Evolutionary conservation across 2,329 filamentous ascomycete genomes (phyloP), one percentile per base, ranked within the genome.

Genomic region (Gliomastix tumulicola): DNA sequence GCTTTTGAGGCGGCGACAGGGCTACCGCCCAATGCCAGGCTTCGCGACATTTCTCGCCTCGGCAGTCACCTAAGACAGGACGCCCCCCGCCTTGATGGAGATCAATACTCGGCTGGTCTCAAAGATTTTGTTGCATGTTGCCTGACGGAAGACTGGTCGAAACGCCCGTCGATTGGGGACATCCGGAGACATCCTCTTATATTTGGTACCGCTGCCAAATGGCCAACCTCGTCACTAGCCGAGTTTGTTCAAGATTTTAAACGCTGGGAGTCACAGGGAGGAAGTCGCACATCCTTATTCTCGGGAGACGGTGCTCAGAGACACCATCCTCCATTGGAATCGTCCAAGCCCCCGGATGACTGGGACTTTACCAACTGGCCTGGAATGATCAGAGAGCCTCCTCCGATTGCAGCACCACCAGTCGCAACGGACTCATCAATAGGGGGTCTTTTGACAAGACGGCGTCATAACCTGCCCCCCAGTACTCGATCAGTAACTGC

Each of bases 1-100:
- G 69, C 88, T 3, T 88, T 78, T 49, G 86, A 92, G 57, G 84
- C 90, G 56, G 84, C 86, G 1, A 86, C 82, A 5, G 86, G 86
- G 2, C 64, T 81, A 15, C 84, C 85, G 4, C 86, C 86, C 0
- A 83, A 84, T 30, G 65, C 66, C 30, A 68, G 76, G 33, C 74
- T 66, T 42, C 59, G 61, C 44, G 54, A 62, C 41, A 52, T 60
- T 35, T 62, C 68, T 8, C 66, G 72, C 46, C 68, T 75, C 30
- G 74, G 74, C 20, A 70, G 63, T 34, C 71, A 77, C 45, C 60
- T 83, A 27, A 75, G 77, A 48, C 66, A 73, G 21, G 70, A 79
- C 37, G 69, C 75, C 6, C 85, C 86, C 10, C 71, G 80, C 3
- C 71, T 92, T 0, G 78, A 87, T 44, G 84, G 81, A 7, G 79